phyloP scores from a whole-genome alignment of 2,329 filamentous ascomycete species.

The Aureobasidium sp. region DNA sequence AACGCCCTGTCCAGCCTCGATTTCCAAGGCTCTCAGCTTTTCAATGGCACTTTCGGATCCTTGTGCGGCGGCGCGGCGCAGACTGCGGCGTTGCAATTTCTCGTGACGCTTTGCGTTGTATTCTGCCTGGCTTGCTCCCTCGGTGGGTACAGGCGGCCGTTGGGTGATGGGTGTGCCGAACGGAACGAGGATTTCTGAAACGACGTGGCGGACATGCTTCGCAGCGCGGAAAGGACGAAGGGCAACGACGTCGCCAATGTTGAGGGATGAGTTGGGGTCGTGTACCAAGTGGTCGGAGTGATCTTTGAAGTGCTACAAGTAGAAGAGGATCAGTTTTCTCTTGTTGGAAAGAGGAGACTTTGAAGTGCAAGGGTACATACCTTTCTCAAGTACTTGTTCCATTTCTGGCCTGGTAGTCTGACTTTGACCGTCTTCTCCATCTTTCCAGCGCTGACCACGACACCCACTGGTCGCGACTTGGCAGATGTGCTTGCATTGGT shows the following conservation, averaged over 20 bases:
- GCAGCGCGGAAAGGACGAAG: slow-evolving; percentile 64
- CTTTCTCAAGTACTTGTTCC: slow-evolving; percentile 68
- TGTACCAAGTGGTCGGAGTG: slow-evolving; percentile 64
- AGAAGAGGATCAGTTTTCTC: not conserved
- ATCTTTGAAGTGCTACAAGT: slow-evolving; percentile 55
- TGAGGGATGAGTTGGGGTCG: slow-evolving; percentile 67
- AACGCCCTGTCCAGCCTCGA: slow-evolving; percentile 26
- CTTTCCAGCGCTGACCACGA: slow-evolving; percentile 69
- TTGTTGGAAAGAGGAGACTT: not conserved
- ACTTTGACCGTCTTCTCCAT: slow-evolving; percentile 78
- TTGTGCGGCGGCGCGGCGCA: slow-evolving; percentile 26
- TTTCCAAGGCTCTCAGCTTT: slow-evolving; percentile 23
- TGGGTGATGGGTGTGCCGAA: slow-evolving; percentile 57
- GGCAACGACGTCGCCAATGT: slow-evolving; percentile 66
- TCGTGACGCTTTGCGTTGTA: slow-evolving; percentile 49
- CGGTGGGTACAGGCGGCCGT: slow-evolving; percentile 58
- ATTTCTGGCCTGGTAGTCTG: slow-evolving; percentile 61
- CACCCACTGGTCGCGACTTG: slow-evolving; percentile 37
- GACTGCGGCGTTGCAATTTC: slow-evolving; percentile 45
- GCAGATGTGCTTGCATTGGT: not conserved
- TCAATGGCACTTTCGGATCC: slow-evolving; percentile 26
- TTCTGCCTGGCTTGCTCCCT: slow-evolving; percentile 53
- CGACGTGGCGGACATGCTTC: slow-evolving; percentile 64
- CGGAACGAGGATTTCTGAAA: slow-evolving; percentile 67
- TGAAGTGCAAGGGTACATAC: slow-evolving; percentile 36